These are phyloP conservation scores for Betula pendula DNA, from an alignment of 306 rosid species.

Conservation along the genomic window DNA sequence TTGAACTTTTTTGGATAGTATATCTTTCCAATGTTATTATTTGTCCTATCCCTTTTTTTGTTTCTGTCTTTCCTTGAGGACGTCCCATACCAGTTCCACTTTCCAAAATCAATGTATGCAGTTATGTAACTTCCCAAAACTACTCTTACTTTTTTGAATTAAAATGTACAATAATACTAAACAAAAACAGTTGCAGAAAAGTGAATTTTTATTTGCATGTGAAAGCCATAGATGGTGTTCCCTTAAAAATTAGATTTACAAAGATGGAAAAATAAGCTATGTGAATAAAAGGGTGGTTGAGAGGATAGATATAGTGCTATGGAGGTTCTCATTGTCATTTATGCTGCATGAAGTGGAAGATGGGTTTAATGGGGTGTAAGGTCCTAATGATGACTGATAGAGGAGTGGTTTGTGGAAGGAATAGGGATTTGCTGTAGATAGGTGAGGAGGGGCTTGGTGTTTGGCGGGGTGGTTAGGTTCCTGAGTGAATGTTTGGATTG, in stretches of 20 bases:
- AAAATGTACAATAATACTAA: not conserved
- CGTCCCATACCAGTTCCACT: not conserved
- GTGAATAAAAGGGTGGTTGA: not conserved
- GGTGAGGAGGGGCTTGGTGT: too few relatives aligned
- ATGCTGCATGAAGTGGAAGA: too few relatives aligned
- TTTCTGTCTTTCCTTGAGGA: not conserved
- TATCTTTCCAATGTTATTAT: not conserved
- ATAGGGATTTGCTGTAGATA: too few relatives aligned
- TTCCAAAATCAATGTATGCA: not conserved
- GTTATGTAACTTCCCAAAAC: not conserved
- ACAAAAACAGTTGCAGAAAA: not conserved
- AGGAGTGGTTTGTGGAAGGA: too few relatives aligned
- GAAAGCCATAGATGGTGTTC: not conserved
- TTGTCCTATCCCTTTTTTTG: not conserved
- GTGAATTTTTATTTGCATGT: not conserved
- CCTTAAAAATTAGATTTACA: not conserved
- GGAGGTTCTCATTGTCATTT: too few relatives aligned
- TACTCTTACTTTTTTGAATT: not conserved
- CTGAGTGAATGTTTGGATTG: too few relatives aligned
- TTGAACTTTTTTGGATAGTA: slow-evolving; percentile 14
- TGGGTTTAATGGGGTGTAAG: too few relatives aligned
- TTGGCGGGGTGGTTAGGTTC: too few relatives aligned
- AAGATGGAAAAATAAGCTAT: not conserved
- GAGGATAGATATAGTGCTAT: not conserved
- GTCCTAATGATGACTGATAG: too few relatives aligned